Base-by-base conservation (phyloP, 2,329 filamentous ascomycete species). In the Sclerotinia glacialis region DNA sequence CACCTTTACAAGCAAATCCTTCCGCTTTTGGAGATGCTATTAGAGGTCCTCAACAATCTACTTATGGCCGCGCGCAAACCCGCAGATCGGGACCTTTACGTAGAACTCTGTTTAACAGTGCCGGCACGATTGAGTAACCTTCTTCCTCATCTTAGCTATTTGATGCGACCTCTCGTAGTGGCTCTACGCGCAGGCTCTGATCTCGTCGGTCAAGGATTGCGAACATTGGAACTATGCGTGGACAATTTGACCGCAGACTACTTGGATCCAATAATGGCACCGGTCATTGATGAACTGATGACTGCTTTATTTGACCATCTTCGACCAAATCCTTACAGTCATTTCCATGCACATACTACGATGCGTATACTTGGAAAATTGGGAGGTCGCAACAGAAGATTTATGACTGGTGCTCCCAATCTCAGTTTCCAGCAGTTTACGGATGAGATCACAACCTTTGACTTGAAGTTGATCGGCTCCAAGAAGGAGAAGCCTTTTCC, bases 191-290 rank as follows among this genome's bases (percentile, higher is more conserved):
- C 93, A 23, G 93, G 94, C 18, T 93, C 91, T 1, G 95, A 99
- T 71, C 85, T 99, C 49, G 94, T 99, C 23, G 93, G 93, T 0
- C 96, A 99, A 77, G 95, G 95, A 0, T 82, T 99, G 8, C 84
- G 96, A 37, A 99, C 95, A 0, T 81, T 99, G 6, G 95, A 99
- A 75, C 85, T 99, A 2, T 99, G 95, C 74, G 95, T 99, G 23
- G 95, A 99, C 70, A 99, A 99, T 73, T 84, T 99, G 0, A 99
- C 96, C 0, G 94, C 95, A 0, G 95, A 99, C 74, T 99, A 99
- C 75, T 82, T 99, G 18, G 95, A 99, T 73, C 96, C 95, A 0
- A 98, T 99, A 74, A 99, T 99, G 94, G 92, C 94, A 2, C 96
- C 95, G 0, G 96, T 98, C 34, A 98, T 99, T 78, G 94, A 99